Evolutionary conservation across 257 asterid species (phyloP), one percentile per base, ranked within the genome.

Genomic region (Nicotiana otophora): DNA sequence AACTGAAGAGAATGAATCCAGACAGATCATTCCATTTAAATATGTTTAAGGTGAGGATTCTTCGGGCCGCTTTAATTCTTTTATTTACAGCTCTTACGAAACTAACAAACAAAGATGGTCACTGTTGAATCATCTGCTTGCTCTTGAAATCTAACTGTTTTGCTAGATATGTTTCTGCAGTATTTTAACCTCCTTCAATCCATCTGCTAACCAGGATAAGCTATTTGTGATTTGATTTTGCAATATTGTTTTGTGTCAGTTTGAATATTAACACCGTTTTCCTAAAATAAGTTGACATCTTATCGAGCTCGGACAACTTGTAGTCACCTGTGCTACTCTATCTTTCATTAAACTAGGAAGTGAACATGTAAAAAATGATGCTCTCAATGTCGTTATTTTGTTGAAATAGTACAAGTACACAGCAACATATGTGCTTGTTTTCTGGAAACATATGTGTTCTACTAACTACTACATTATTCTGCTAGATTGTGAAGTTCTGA

Each of bases 1-100:
- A 95, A 88, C 86, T 95, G 88, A 91, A 80, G 87, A 88, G 96
- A 84, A 82, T 89, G 87, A 95, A 95, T 89, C 95, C 97, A 1
- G 88, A 86, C 62, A 91, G 77, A 82, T 88, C 83, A 84, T 94
- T 95, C 87, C 81, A 84, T 77, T 81, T 95, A 76, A 83, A 91
- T 78, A 95, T 95, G 99, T 95, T 95, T 84, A 94, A 94, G 99
- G 99, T 95, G 54, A 77, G 86, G 19, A 46, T 8, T 81, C 34
- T 33, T 81, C 23, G 10, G 55, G 31, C 31, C 53, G 15, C 83
- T 23, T 72, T 58, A 64, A 39, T 81, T 60, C 15, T 17, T 81
- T 81, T 68, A 58, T 58, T 80, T 28, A 7, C 39, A 80, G 19
- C 62, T 46, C 72, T 34, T 64, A 17, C 7, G 0, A 48, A 36